Evolutionary conservation across 495 filamentous ascomycete species (phyloP), one percentile per base, ranked within the genome.

Genomic region (Talaromyces ruber): DNA sequence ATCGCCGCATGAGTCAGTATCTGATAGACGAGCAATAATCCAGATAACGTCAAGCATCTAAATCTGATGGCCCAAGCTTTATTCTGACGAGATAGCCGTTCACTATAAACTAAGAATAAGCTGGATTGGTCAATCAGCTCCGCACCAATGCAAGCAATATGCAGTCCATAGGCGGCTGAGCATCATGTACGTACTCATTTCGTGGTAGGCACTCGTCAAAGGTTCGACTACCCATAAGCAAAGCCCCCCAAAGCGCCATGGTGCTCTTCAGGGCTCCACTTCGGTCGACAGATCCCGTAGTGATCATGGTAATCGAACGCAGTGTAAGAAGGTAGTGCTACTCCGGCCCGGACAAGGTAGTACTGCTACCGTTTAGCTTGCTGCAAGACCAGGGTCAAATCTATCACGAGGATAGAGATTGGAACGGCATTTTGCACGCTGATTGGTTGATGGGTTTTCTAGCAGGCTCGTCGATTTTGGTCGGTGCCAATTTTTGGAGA

Each of bases 341-440:
- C 51, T 54, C 51, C 26, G 26, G 51, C 22, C 22, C 22, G 51
- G 51, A 54, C 51, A 22, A n/a, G 26, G 51, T 54, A 26, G 51
- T 54, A 54, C 51, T 54, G 51, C 51, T 54, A 54, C 51, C 55
- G 55, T 32, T 14, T 32, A 37, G 55, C 55, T 37, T 58, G 28
- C 55, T 58, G 55, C 55, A 58, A 37, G 55, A 30, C 32, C 29
- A 22, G 30, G 28, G 21, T 58, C 54, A 58, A n/a, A 37, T 21
- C 55, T 21, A 58, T 58, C 55, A 58, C 55, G 55, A 58, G 55
- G 55, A 58, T 30, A 24, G 55, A 24, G n/a, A 22, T 26, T 58
- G 28, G 25, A 37, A 37, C 18, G 55, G 55, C 14, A 22, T 37
- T 25, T 29, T 58, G 32, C 32, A 58, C 55, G 30, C 28, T 58